phyloP scores from a whole-genome alignment of 768 basidiomycete species.

The Trichaptum fuscoviolaceum region DNA sequence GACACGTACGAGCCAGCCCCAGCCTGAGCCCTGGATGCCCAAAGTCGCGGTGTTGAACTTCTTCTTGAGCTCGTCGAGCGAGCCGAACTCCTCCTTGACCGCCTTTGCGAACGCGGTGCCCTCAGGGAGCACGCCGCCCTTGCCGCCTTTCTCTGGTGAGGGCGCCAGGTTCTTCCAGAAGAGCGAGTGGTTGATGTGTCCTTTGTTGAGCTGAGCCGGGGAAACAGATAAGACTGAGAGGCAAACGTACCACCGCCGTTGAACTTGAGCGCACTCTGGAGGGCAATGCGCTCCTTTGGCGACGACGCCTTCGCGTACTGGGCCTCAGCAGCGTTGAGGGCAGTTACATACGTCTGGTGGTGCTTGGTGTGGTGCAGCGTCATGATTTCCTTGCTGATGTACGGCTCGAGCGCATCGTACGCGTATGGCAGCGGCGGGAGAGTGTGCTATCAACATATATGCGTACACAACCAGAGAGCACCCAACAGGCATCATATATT shows the following conservation, averaged over 20 bases:
- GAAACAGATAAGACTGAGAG: slow-evolving; percentile 6
- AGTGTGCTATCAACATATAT: slow-evolving; percentile 28
- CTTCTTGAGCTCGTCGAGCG: slow-evolving; percentile 64
- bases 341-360: slow-evolving; percentile 92
- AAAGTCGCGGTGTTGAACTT: slow-evolving; percentile 83
- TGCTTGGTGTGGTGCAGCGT: slow-evolving; percentile 92
- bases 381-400: slow-evolving; percentile 91
- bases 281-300: slow-evolving; percentile 77
- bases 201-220: slow-evolving; percentile 17
- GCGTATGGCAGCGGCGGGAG: slow-evolving; percentile 72
- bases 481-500: neutral
- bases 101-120: slow-evolving; percentile 60
- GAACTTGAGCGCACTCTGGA: slow-evolving; percentile 91
- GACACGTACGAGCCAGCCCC: slow-evolving; percentile 89
- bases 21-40: slow-evolving; percentile 88
- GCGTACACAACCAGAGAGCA: neutral
- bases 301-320: slow-evolving; percentile 60
- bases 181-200: slow-evolving; percentile 91
- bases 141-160: slow-evolving; percentile 43
- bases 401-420: slow-evolving; percentile 92
- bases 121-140: slow-evolving; percentile 52
- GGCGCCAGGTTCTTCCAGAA: slow-evolving; percentile 96
- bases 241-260: slow-evolving; percentile 83
- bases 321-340: slow-evolving; percentile 84
- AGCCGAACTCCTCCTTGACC: slow-evolving; percentile 60